Percentiles rank a stretch among this genome's conserved stretches.
phyloP scores from a whole-genome alignment of 78 protist genomes.

The Monosiga brevicollis region DNA sequence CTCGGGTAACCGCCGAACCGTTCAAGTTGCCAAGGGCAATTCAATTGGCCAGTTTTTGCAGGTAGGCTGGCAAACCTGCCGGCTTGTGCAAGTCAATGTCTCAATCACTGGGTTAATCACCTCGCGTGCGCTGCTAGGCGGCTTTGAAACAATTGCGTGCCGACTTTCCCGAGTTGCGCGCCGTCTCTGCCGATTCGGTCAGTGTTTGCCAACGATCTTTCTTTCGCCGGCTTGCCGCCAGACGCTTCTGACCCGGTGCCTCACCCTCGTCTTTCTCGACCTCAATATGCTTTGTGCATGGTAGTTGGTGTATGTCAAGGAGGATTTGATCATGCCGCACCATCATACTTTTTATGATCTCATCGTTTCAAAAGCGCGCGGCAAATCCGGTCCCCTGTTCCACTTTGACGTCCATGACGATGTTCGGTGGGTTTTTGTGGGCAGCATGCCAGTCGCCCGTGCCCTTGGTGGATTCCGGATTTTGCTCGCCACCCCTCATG shows the following conservation, averaged over 20 bases:
- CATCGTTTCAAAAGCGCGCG: constrained; percentile 70
- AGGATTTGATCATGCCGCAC: constrained; percentile 82
- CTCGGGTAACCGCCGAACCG: constrained; percentile 61
- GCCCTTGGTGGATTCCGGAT: too few species aligned
- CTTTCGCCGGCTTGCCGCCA: too few species aligned
- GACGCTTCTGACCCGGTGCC: too few species aligned
- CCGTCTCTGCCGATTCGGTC: constrained; percentile 48
- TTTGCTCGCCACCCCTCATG: too few species aligned
- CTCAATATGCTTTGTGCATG: too few species aligned
- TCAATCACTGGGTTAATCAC: background rate
- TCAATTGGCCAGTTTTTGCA: constrained; percentile 53
- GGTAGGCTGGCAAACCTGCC: background rate
- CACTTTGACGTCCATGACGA: constrained; percentile 83
- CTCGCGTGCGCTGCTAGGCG: background rate
- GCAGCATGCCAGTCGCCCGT: too few species aligned
- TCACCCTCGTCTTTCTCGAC: too few species aligned
- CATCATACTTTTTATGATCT: constrained; percentile 77
- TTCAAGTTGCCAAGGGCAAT: constrained; percentile 50
- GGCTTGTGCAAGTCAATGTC: too few species aligned
- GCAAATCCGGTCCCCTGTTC: constrained; percentile 82
- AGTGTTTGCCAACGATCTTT: too few species aligned
- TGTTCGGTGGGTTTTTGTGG: constrained; percentile 36
- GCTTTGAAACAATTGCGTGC: constrained; percentile 14
- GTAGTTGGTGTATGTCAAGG: constrained; percentile 86
- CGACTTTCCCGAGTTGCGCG: constrained; percentile 53